Base-by-base conservation (phyloP, 345 rosid species). In the Lagerstroemia speciosa region DNA sequence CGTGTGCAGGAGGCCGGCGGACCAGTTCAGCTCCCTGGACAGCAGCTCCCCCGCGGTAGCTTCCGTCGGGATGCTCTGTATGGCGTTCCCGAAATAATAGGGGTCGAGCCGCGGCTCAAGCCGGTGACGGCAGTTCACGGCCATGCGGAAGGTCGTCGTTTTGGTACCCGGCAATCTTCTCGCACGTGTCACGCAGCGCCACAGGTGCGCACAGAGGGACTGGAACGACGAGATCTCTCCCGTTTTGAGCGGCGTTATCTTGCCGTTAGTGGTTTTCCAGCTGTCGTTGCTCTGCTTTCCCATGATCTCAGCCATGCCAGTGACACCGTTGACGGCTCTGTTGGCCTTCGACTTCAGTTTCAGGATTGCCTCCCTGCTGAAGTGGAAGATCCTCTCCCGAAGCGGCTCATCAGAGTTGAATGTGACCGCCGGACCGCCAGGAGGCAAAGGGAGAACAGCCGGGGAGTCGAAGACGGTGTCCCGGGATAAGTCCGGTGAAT, bases 91-190 rank as follows among this genome's bases (percentile, higher is more conserved):
- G 70, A 93, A 93, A 74, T 93, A 93, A 81, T 79, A 78, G 6
- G 88, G 76, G 63, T 84, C 82, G 29, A 93, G 73, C 81, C 78
- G 78, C 37, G 97, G 97, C 72, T 87, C 83, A 3, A 93, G 84
- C 38, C 98, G 71, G 87, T 85, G 98, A 6, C 98, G 83, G 79
- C 97, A 93, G 74, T 93, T 93, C 9, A 89, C 93, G 0, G 98
- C 97, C 98, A 91, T 89, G 3, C 98, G 81, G 71, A 91, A 88
- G 78, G 96, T 91, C 46, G 98, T 88, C 80, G 74, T 73, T 68
- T 93, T 91, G 1, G 64, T 36, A 1, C 76, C 73, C 20, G 75
- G 77, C 12, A 91, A 75, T 4, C 88, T 85, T 78, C 99, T 84
- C 6, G 91, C 96, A 10, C 97, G 87, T 33, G 97, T 94, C 30